Conservation (phyloP, 1,284 basidiomycete genomes). For the Bjerkandera adusta region DNA sequence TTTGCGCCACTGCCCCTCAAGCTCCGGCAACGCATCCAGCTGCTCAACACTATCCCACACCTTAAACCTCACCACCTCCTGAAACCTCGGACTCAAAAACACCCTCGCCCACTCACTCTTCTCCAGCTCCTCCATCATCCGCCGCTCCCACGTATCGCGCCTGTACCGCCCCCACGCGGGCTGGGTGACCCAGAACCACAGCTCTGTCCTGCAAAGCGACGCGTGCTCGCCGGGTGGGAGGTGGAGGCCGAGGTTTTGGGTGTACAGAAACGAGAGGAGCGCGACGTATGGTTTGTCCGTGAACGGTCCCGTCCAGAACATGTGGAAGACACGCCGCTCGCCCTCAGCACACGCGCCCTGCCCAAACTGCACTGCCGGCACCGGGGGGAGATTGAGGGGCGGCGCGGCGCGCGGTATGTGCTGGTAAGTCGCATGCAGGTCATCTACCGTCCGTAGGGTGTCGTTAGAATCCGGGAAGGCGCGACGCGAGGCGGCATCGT, state of each 20-base stretch:
- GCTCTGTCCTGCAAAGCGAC: slow-evolving; percentile 60
- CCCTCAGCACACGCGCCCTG: slow-evolving; percentile 52
- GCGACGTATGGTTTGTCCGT: slow-evolving; percentile 80
- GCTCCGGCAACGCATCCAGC: slow-evolving; percentile 58
- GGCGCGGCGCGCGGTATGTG: slow-evolving; percentile 18
- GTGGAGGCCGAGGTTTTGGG: slow-evolving; percentile 71
- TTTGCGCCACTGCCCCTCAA: slow-evolving; percentile 58
- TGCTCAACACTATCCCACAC: slow-evolving; percentile 75
- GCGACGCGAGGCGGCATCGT: not conserved
- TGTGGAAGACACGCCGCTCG: slow-evolving; percentile 68
- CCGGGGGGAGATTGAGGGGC: slow-evolving; percentile 33
- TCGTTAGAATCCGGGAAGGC: too few relatives aligned
- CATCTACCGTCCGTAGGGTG: slow-evolving; percentile 33
- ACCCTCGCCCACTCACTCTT: slow-evolving; percentile 66
- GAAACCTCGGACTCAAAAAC: slow-evolving; percentile 62
- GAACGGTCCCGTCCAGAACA: slow-evolving; percentile 80
- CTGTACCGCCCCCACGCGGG: slow-evolving; percentile 47
- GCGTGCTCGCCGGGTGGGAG: slow-evolving; percentile 33
- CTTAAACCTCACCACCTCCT: slow-evolving; percentile 64
- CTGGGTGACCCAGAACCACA: slow-evolving; percentile 74
- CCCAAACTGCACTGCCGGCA: slow-evolving; percentile 34
- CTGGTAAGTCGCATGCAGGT: not conserved
- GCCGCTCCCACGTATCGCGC: slow-evolving; percentile 37
- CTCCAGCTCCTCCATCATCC: slow-evolving; percentile 57
- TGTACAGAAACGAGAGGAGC: slow-evolving; percentile 71